Conservation (phyloP, 1,284 basidiomycete species). For the Heterobasidion irregulare region DNA sequence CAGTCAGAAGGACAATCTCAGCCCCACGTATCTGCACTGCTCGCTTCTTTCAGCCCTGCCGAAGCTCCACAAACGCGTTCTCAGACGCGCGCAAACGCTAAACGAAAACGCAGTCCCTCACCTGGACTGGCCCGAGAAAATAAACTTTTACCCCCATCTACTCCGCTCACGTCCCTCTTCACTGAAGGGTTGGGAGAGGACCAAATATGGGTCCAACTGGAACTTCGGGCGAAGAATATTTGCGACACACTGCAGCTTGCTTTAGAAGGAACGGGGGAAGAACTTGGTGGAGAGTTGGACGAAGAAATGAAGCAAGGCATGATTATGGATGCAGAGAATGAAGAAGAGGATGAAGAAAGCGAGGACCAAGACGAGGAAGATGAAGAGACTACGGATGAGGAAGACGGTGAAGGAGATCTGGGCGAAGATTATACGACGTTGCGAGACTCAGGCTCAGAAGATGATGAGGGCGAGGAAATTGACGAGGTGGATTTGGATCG, state of each 20-base stretch:
- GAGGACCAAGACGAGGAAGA: constrained; percentile 27
- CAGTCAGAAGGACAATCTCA: constrained; percentile 57
- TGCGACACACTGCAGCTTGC: constrained; percentile 57
- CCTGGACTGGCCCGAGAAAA: constrained; percentile 23
- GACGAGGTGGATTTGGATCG: background rate
- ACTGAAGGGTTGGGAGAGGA: constrained; percentile 81
- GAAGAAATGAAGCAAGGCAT: constrained; percentile 8
- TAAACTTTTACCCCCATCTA: constrained; percentile 42
- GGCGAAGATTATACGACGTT: constrained; percentile 21
- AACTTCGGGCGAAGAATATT: constrained; percentile 62
- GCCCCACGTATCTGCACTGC: constrained; percentile 57
- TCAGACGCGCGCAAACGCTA: constrained; percentile 32
- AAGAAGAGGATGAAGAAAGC: constrained; percentile 25
- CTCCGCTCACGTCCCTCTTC: constrained; percentile 72
- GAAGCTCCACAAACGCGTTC: constrained; percentile 68
- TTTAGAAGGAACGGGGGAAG: constrained; percentile 37
- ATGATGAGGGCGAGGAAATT: constrained; percentile 13
- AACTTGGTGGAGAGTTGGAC: constrained; percentile 16
- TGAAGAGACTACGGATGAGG: constrained; percentile 24
- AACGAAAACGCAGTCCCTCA: constrained; percentile 34
- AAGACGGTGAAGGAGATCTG: constrained; percentile 22
- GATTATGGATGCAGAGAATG: constrained; percentile 11
- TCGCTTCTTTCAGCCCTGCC: constrained; percentile 55
- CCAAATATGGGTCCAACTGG: constrained; percentile 91
- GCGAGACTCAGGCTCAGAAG: constrained; percentile 1